Evolutionary conservation across 768 basidiomycete genomes (phyloP).

Genomic region (Naganishia vishniacii): DNA sequence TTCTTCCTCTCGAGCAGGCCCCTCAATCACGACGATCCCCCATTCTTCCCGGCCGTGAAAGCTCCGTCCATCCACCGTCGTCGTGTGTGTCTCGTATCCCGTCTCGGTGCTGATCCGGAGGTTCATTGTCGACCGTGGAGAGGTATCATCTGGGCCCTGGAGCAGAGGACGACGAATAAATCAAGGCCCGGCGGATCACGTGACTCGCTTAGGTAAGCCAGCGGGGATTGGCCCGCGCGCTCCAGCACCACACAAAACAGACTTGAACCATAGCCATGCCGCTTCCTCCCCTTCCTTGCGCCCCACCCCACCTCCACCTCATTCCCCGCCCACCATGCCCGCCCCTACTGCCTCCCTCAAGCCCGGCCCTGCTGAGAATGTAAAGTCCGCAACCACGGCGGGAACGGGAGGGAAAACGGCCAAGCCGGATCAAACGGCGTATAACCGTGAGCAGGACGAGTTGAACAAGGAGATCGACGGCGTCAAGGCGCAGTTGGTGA

Average conservation of each 20-base stretch:
- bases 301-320: neutral
- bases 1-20: neutral
- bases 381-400: slow-evolving; percentile 32
- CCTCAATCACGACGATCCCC: neutral
- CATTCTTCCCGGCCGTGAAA: slow-evolving; percentile 1
- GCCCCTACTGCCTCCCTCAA: slow-evolving; percentile 45
- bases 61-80: neutral
- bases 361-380: slow-evolving; percentile 24
- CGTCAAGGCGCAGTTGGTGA: slow-evolving; percentile 70
- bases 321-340: slow-evolving; percentile 32
- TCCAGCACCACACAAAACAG: neutral
- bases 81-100: slow-evolving; percentile 1
- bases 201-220: neutral
- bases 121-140: neutral
- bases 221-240: neutral
- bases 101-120: slow-evolving; percentile 1
- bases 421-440: slow-evolving; percentile 77
- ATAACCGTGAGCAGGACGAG: slow-evolving; percentile 76
- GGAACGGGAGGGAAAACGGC: slow-evolving; percentile 34
- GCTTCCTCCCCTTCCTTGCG: too few relatives aligned
- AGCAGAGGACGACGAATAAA: neutral
- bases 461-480: slow-evolving; percentile 78
- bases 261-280: neutral
- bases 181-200: neutral
- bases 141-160: neutral